Conservation (phyloP, 495 filamentous ascomycete genomes). For the Lentithecium fluviatile region DNA sequence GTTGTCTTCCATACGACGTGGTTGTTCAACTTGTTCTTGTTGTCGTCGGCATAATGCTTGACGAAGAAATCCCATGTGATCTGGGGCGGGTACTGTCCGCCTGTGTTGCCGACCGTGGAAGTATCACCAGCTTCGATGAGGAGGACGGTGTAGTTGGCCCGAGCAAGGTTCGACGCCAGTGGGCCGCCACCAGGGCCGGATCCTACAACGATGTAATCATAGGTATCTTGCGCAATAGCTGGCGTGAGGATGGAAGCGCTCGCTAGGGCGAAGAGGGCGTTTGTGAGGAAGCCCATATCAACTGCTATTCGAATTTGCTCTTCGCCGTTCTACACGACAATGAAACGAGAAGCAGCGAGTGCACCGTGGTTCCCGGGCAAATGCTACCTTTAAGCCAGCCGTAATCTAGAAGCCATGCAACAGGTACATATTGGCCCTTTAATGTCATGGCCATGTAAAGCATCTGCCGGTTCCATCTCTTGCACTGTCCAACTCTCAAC, state of each 20-base stretch:
- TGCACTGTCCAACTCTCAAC: too few species aligned
- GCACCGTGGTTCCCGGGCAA: too few species aligned
- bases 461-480: too few species aligned
- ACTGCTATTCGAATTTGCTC: too few species aligned
- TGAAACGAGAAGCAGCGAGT: too few species aligned
- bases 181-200: constrained; percentile 35
- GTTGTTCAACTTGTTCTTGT: constrained; percentile 37
- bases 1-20: constrained; percentile 41
- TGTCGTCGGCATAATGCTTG: constrained; percentile 33
- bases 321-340: too few species aligned
- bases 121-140: constrained; percentile 37
- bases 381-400: too few species aligned
- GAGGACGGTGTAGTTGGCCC: constrained; percentile 33
- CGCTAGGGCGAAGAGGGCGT: neutral
- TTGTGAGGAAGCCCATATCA: neutral
- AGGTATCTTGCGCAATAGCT: constrained; percentile 10
- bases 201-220: constrained; percentile 40
- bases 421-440: too few species aligned
- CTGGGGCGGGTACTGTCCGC: constrained; percentile 14
- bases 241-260: neutral
- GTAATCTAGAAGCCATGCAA: too few species aligned
- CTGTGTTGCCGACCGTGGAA: constrained; percentile 23
- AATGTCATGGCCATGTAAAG: too few species aligned
- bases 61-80: constrained; percentile 38
- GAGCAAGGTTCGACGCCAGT: constrained; percentile 31